These are phyloP conservation scores for Pseudognaphalium luteoalbum DNA, from an alignment of 129 eudicot genomes.

Conservation along the genomic window DNA sequence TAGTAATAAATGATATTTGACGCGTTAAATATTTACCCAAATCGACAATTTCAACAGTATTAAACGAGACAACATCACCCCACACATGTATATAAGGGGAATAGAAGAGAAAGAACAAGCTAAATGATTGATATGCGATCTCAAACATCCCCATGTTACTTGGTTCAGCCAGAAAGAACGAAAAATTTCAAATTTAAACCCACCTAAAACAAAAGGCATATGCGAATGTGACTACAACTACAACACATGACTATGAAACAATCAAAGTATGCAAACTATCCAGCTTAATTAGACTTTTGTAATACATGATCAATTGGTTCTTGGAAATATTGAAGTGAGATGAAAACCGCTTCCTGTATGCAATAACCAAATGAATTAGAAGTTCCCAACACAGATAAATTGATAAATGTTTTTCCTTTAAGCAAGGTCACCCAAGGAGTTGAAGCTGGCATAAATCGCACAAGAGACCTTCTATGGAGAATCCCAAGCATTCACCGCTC, in stretches of 20 bases:
- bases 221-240: not conserved
- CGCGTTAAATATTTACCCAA: too few species aligned
- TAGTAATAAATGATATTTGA: too few species aligned
- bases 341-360: conserved; percentile 89
- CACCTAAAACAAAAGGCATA: not conserved
- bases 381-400: not conserved
- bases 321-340: conserved; percentile 92
- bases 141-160: conserved; percentile 3
- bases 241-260: conserved; percentile 1
- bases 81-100: too few species aligned
- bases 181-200: not conserved
- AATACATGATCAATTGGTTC: conserved; percentile 72
- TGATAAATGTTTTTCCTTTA: not conserved
- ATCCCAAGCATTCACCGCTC: not conserved
- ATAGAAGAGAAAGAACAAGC: not conserved
- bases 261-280: not conserved
- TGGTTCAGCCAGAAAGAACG: not conserved
- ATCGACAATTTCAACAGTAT: too few species aligned
- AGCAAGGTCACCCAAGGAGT: not conserved
- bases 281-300: conserved; percentile 21
- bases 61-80: too few species aligned
- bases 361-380: conserved; percentile 1
- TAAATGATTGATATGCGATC: not conserved
- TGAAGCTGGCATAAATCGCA: not conserved
- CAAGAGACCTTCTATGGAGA: not conserved